Percentiles rank a stretch among this genome's conserved stretches.
Evolutionary conservation across 345 rosid species (phyloP).

Genomic region (Acer campestre): DNA sequence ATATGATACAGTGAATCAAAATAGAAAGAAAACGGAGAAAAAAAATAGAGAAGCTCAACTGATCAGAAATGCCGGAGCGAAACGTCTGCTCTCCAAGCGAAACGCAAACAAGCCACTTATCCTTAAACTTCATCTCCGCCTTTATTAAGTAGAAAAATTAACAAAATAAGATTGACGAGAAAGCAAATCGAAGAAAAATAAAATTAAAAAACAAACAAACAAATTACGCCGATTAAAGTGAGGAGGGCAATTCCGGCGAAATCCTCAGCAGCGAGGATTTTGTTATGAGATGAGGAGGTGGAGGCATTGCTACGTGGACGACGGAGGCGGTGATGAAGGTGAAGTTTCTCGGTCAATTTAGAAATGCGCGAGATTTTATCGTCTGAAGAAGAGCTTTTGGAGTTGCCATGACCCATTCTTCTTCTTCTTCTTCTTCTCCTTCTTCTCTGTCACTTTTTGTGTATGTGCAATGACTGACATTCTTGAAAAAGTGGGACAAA

Average conservation of each 20-base stretch:
- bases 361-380: constrained; percentile 32
- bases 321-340: constrained; percentile 39
- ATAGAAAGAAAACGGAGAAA: neutral
- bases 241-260: constrained; percentile 91
- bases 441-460: neutral
- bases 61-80: constrained; percentile 70
- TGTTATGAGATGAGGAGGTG: constrained; percentile 27
- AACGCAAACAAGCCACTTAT: constrained; percentile 89
- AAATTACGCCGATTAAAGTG: constrained; percentile 55
- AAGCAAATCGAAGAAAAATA: neutral
- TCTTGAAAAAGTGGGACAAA: too few relatives aligned
- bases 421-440: constrained; percentile 14
- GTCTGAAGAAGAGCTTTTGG: constrained; percentile 17
- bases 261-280: constrained; percentile 51
- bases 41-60: constrained; percentile 39
- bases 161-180: neutral
- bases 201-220: neutral
- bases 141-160: constrained; percentile 10
- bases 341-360: constrained; percentile 50
- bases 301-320: constrained; percentile 26
- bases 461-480: too few relatives aligned
- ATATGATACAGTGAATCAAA: neutral
- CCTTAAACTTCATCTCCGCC: constrained; percentile 86
- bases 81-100: constrained; percentile 90
- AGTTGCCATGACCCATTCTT: constrained; percentile 34